Percentiles rank a stretch among this genome's conserved stretches.
These are phyloP conservation scores for Bruguiera gymnorhiza DNA, from an alignment of 345 rosid genomes.

Conservation along the genomic window DNA sequence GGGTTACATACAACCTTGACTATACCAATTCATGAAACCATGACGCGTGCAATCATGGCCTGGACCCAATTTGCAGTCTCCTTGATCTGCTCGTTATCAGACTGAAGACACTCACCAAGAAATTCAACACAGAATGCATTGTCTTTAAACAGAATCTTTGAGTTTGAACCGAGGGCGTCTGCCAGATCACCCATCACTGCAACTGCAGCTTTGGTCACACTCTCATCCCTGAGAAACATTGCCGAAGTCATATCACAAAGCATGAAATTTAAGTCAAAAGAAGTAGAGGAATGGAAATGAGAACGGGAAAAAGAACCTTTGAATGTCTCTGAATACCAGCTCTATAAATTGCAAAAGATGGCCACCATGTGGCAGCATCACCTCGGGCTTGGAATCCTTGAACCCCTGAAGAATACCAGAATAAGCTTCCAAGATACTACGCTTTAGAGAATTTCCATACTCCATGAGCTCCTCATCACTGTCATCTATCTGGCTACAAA, in stretches of 20 bases:
- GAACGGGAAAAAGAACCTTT: slow-evolving; percentile 40
- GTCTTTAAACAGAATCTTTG: slow-evolving; percentile 60
- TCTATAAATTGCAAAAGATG: slow-evolving; percentile 84
- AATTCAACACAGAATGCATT: slow-evolving; percentile 56
- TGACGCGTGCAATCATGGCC: slow-evolving; percentile 75
- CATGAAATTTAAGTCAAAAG: background rate
- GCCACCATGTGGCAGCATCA: slow-evolving; percentile 78
- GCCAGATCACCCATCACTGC: slow-evolving; percentile 97
- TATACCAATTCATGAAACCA: slow-evolving; percentile 44
- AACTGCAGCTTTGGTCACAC: slow-evolving; percentile 80
- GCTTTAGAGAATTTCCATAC: slow-evolving; percentile 75
- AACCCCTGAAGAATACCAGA: slow-evolving; percentile 94
- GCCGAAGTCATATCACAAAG: background rate
- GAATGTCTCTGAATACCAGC: slow-evolving; percentile 61
- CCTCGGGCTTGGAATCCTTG: slow-evolving; percentile 67
- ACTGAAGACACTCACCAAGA: slow-evolving; percentile 65
- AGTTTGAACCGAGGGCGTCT: slow-evolving; percentile 72
- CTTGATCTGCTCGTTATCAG: slow-evolving; percentile 83
- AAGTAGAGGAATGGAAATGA: background rate
- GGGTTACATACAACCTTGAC: no score
- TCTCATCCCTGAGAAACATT: slow-evolving; percentile 60
- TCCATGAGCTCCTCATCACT: slow-evolving; percentile 79
- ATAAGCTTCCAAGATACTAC: slow-evolving; percentile 88
- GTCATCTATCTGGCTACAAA: slow-evolving; percentile 63
- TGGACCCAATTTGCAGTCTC: slow-evolving; percentile 86